Conservation (phyloP, 202 grass and related monocot genomes). For the Bolboschoenoplectus hybrid region DNA sequence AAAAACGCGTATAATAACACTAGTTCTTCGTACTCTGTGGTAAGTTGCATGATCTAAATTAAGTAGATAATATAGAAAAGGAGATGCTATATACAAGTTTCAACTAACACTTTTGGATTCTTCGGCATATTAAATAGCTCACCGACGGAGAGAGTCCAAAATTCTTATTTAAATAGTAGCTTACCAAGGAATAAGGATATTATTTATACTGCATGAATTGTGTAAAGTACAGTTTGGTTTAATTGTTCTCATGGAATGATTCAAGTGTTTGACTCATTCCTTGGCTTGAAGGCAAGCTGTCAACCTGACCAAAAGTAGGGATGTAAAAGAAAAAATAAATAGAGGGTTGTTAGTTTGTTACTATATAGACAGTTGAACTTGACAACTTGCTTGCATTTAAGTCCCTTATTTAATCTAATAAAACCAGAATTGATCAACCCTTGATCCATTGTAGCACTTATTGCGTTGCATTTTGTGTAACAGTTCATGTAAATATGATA, state of each 20-base stretch:
- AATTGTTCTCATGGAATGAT: constrained; percentile 14
- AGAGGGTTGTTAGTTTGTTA: not conserved
- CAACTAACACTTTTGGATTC: not conserved
- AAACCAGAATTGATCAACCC: not conserved
- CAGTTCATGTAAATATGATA: constrained; percentile 1
- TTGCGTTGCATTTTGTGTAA: not conserved
- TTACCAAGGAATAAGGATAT: constrained; percentile 11
- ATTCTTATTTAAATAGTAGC: not conserved
- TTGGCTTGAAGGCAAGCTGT: constrained; percentile 25
- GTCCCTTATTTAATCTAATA: constrained; percentile 5
- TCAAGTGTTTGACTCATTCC: constrained; percentile 32
- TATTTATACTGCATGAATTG: constrained; percentile 8
- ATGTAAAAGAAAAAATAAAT: constrained; percentile 16
- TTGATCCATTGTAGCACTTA: not conserved
- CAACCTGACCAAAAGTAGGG: not conserved
- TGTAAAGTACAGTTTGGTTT: not conserved
- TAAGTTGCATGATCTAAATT: not conserved
- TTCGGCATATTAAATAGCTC: not conserved
- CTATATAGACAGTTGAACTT: constrained; percentile 8
- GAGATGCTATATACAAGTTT: constrained; percentile 13
- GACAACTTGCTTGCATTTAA: not conserved
- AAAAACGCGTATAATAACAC: not conserved
- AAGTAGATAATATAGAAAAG: constrained; percentile 29
- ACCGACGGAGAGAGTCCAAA: not conserved
- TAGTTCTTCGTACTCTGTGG: not conserved